Evolutionary conservation across 2,329 filamentous ascomycete genomes (phyloP).

Genomic region (Albophoma yamanashiensis): DNA sequence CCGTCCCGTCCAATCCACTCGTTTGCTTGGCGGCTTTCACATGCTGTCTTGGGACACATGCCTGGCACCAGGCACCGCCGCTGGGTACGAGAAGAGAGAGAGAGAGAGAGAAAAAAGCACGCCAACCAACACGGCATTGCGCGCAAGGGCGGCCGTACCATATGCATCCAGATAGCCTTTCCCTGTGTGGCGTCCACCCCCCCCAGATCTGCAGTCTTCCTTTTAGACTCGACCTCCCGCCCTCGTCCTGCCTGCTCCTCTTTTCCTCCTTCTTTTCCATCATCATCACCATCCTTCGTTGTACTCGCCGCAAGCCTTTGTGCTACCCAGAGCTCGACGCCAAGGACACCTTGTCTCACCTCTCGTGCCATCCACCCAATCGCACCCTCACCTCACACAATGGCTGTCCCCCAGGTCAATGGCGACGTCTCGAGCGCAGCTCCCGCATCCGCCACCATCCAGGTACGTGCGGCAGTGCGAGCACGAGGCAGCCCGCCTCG

Average conservation of each 20-base stretch:
- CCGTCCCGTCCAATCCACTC: not conserved
- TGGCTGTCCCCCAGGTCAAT: constrained; percentile 35
- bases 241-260: not conserved
- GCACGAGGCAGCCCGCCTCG: not conserved
- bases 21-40: not conserved
- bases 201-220: not conserved
- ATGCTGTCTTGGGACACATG: not conserved
- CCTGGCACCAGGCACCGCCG: not conserved
- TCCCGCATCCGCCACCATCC: constrained; percentile 36
- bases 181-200: not conserved
- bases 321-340: too few species aligned
- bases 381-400: constrained; percentile 8
- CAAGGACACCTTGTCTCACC: not conserved
- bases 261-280: not conserved
- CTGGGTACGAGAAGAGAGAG: not conserved
- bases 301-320: not conserved
- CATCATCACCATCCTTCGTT: not conserved
- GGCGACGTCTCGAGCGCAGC: constrained; percentile 34
- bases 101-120: not conserved
- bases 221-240: constrained; percentile 2
- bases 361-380: not conserved
- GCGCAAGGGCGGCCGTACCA: not conserved
- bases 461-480: constrained; percentile 24
- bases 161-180: not conserved
- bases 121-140: not conserved